Conservation (phyloP, 495 filamentous ascomycete genomes). For the Mytilinidion resinicola region DNA sequence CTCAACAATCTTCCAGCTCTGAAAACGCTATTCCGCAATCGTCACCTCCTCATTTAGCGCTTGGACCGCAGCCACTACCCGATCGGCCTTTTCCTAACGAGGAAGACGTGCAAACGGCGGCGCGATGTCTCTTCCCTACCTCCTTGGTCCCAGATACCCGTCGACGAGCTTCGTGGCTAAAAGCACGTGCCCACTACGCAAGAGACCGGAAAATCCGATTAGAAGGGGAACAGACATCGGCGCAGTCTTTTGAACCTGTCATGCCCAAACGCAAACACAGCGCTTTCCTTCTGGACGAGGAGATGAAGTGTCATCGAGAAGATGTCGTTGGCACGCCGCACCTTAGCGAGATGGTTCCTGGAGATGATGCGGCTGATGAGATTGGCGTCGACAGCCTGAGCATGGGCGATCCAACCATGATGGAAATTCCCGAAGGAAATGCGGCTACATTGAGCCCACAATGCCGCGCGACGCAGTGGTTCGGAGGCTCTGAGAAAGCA, state of each 20-base stretch:
- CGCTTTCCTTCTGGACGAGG: slow-evolving; percentile 23
- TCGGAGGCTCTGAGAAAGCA: too few relatives aligned
- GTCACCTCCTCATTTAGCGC: background rate
- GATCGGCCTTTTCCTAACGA: background rate
- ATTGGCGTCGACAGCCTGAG: slow-evolving; percentile 12
- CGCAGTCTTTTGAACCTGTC: background rate
- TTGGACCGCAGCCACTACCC: background rate
- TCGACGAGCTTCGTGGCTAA: slow-evolving; percentile 5
- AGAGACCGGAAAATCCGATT: slow-evolving; percentile 5
- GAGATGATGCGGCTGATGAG: slow-evolving; percentile 9
- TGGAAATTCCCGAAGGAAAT: too few relatives aligned
- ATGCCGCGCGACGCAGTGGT: too few relatives aligned
- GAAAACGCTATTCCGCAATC: background rate
- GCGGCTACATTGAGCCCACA: too few relatives aligned
- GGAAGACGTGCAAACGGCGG: background rate
- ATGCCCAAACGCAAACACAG: slow-evolving; percentile 22
- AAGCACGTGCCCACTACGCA: slow-evolving; percentile 20
- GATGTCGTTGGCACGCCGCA: slow-evolving; percentile 20
- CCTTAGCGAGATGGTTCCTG: slow-evolving; percentile 13
- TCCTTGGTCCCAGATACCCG: slow-evolving; percentile 6
- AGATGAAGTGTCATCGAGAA: slow-evolving; percentile 13
- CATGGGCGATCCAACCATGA: background rate
- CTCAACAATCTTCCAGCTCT: background rate
- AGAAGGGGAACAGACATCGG: background rate
- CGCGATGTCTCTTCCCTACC: background rate